Percentiles rank a stretch among this genome's conserved stretches.
Conservation (phyloP, 768 basidiomycete species). For the Ephemerocybe angulata region DNA sequence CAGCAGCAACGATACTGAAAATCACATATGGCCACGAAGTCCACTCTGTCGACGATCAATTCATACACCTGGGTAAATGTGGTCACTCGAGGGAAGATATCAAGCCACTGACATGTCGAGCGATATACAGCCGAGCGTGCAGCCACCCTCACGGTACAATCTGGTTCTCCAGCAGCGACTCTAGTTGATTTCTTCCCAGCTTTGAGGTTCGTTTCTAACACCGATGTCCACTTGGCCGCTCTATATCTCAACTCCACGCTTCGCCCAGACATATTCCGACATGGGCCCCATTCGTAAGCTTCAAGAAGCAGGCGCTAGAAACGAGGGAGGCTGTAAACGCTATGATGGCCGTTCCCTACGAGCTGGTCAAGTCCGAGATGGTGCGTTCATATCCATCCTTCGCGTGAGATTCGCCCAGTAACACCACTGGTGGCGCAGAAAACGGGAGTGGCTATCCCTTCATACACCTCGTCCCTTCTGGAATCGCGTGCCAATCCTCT, state of each 20-base stretch:
- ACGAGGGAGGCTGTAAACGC: slow-evolving; percentile 41
- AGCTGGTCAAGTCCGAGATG: slow-evolving; percentile 47
- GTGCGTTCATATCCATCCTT: slow-evolving; percentile 26
- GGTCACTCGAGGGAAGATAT: background rate
- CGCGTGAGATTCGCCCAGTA: background rate
- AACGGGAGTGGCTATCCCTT: slow-evolving; percentile 40
- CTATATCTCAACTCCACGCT: background rate
- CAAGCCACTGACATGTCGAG: slow-evolving; percentile 5
- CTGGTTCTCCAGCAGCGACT: slow-evolving; percentile 43
- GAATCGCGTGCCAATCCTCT: slow-evolving; percentile 33
- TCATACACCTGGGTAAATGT: slow-evolving; percentile 39
- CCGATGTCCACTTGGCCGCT: background rate
- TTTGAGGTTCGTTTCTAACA: slow-evolving; percentile 29
- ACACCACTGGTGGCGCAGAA: slow-evolving; percentile 25
- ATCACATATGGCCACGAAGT: slow-evolving; percentile 48
- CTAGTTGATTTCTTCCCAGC: slow-evolving; percentile 49
- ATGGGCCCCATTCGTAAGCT: slow-evolving; percentile 46
- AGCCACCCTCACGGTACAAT: slow-evolving; percentile 41
- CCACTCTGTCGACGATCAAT: slow-evolving; percentile 39
- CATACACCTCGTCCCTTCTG: slow-evolving; percentile 43
- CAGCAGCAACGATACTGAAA: slow-evolving; percentile 45
- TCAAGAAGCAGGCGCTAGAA: slow-evolving; percentile 42
- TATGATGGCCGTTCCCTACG: slow-evolving; percentile 50
- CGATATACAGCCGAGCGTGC: slow-evolving; percentile 41
- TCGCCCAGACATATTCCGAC: slow-evolving; percentile 42